These are phyloP conservation scores for Volvox reticuliferus DNA, from an alignment of 139 green algal genomes.

Conservation along the genomic window DNA sequence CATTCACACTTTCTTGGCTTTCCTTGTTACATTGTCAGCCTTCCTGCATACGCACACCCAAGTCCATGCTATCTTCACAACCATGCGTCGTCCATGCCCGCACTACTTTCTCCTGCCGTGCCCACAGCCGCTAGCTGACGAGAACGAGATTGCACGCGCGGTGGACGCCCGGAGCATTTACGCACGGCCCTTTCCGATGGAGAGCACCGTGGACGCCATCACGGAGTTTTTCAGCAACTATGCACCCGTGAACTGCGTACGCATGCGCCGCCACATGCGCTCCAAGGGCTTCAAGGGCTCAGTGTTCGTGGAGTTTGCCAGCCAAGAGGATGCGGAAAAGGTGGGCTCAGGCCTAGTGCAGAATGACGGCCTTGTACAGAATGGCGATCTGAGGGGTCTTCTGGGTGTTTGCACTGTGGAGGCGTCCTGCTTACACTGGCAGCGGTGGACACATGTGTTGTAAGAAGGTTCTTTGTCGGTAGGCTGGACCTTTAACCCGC, in stretches of 20 bases:
- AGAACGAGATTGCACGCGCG: conserved; percentile 57
- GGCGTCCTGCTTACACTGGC: too few relatives aligned
- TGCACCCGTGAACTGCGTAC: conserved; percentile 72
- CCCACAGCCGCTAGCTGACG: conserved; percentile 49
- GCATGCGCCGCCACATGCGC: conserved; percentile 82
- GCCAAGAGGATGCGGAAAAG: conserved; percentile 66
- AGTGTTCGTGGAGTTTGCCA: conserved; percentile 85
- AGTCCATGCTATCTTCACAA: too few relatives aligned
- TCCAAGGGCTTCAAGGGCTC: conserved; percentile 89
- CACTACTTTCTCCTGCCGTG: neutral
- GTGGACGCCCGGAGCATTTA: conserved; percentile 84
- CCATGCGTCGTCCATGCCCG: too few relatives aligned
- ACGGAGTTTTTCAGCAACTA: conserved; percentile 70
- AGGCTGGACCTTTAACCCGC: too few relatives aligned
- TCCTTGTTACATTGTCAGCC: too few relatives aligned
- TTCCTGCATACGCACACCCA: too few relatives aligned
- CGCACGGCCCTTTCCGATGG: conserved; percentile 82
- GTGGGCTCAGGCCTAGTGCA: neutral
- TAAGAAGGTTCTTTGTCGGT: too few relatives aligned
- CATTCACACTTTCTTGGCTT: too few relatives aligned
- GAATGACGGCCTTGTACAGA: too few relatives aligned
- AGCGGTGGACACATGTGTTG: too few relatives aligned
- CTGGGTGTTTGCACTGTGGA: too few relatives aligned
- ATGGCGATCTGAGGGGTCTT: too few relatives aligned
- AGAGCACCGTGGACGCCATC: conserved; percentile 57